Conservation (phyloP, 495 filamentous ascomycete genomes). For the Lasiosphaeria ovina region DNA sequence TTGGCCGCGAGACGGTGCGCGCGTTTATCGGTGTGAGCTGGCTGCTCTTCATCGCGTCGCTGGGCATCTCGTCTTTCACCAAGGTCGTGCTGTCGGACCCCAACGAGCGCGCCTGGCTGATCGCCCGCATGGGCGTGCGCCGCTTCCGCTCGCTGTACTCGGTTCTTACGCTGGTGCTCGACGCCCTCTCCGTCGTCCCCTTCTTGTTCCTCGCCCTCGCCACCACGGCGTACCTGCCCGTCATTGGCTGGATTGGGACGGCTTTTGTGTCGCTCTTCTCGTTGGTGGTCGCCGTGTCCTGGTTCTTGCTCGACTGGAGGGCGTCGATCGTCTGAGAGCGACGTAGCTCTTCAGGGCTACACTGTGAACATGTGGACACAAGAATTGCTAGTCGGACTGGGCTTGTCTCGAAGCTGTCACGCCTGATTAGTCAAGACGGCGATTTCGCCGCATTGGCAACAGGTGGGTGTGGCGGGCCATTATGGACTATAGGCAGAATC, state of each 20-base stretch:
- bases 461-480: too few relatives aligned
- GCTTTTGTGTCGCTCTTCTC: not conserved
- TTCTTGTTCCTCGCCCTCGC: not conserved
- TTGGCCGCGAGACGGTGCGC: not conserved
- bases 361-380: too few relatives aligned
- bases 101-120: not conserved
- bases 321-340: too few relatives aligned
- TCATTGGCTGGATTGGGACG: not conserved
- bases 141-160: not conserved
- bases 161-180: not conserved
- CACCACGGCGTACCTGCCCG: not conserved
- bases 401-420: too few relatives aligned
- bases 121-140: not conserved
- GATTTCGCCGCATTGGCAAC: not conserved
- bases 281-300: not conserved
- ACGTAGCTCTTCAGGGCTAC: too few relatives aligned
- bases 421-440: too few relatives aligned
- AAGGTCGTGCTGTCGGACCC: not conserved
- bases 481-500: conserved; percentile 15
- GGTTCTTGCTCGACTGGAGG: not conserved
- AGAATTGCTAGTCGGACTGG: too few relatives aligned
- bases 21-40: not conserved
- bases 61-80: not conserved
- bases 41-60: not conserved
- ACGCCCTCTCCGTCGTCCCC: not conserved